Evolutionary conservation across 345 rosid genomes (phyloP), one percentile per base, ranked within the genome.

Genomic region (Moringa oleifera): DNA sequence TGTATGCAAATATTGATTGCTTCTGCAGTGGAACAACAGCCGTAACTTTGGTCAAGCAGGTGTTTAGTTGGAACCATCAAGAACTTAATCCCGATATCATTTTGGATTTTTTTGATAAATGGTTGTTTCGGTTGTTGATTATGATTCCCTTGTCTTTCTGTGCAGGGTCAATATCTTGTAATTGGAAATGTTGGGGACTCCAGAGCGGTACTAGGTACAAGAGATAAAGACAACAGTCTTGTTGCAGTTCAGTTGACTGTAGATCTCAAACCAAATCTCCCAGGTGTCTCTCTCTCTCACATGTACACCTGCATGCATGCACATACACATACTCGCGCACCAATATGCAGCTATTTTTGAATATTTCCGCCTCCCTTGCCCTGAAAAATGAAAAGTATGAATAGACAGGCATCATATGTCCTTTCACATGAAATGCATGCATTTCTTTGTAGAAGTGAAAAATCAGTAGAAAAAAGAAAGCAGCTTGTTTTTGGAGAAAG

Each of bases 11-110:
- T 73, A 84, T 87, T 61, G 96, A 95, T 68, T 87, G 96, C 75
- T 91, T 75, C 79, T 95, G 99, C 73, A 95, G 99, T 68, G 99
- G 99, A 56, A 91, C 99, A 46, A 95, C 99, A 0, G 99, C 99
- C 16, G 99, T 95, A 46, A 85, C 99, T 52, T 61, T 95, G 76
- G 70, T 95, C 76, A 95, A 89, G 77, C 99, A 84, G 93, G 99
- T 94, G 66, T 53, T 19, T 59, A 61, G 64, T 64, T 46, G 18
- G 28, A 50, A 47, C 45, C 31, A 23, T 53, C 62, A 51, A 24
- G 31, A 62, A 25, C 41, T 53, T 60, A 28, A 61, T 63, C 54
- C 65, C 50, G 17, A 63, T 11, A 37, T 15, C 28, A 23, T 53
- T 25, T 31, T 23, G 20, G 2, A 53, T 59, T 70, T 65, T n/a